Evolutionary conservation across 1,284 basidiomycete species (phyloP).

Genomic region (Porogramme epimiltina): DNA sequence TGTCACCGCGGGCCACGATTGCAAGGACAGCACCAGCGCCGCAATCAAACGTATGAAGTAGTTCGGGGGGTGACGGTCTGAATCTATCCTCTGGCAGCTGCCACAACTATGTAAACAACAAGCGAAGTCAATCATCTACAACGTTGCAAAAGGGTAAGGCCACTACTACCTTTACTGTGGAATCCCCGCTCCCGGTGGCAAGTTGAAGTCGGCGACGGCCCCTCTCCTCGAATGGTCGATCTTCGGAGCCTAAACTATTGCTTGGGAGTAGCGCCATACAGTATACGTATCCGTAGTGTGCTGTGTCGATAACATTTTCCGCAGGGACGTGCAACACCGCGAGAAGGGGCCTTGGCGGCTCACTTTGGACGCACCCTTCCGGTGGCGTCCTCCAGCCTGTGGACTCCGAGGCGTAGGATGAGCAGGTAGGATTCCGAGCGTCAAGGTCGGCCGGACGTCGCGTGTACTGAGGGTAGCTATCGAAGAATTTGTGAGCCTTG

Average conservation of each 20-base stretch:
- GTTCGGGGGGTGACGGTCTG: constrained; percentile 37
- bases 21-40: constrained; percentile 78
- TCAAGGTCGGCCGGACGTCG: constrained; percentile 63
- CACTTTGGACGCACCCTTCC: constrained; percentile 23
- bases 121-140: not conserved
- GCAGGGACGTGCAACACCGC: constrained; percentile 57
- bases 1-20: constrained; percentile 74
- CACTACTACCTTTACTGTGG: constrained; percentile 85
- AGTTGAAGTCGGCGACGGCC: constrained; percentile 53
- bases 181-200: constrained; percentile 87
- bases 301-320: constrained; percentile 78
- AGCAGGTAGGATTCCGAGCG: constrained; percentile 51
- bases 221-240: constrained; percentile 26
- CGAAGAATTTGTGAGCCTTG: constrained; percentile 78
- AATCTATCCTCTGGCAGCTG: constrained; percentile 43
- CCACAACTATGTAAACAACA: no score
- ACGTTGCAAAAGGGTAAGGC: not conserved
- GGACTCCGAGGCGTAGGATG: constrained; percentile 19
- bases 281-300: constrained; percentile 95
- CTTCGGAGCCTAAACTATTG: constrained; percentile 38
- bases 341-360: constrained; percentile 34
- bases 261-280: constrained; percentile 70
- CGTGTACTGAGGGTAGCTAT: constrained; percentile 74
- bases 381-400: constrained; percentile 14
- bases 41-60: constrained; percentile 66